phyloP scores from a whole-genome alignment of 2,329 filamentous ascomycete genomes.

The Cercospora zeina region DNA sequence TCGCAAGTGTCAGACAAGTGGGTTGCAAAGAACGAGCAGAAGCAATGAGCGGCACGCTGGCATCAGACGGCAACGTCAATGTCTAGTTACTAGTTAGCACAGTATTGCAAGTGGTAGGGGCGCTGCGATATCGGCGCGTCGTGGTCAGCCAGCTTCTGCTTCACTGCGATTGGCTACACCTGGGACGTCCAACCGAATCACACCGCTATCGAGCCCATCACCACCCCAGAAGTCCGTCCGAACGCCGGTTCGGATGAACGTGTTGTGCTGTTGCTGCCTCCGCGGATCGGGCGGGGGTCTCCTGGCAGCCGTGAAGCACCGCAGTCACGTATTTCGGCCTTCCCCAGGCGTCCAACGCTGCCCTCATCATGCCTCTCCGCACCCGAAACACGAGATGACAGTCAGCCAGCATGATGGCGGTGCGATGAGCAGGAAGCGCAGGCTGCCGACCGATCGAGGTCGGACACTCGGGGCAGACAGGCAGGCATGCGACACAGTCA shows the following conservation, averaged over 20 bases:
- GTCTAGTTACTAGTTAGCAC: no score
- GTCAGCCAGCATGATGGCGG: background rate
- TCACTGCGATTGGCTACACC: background rate
- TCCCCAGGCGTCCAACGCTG: background rate
- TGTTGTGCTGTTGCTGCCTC: background rate
- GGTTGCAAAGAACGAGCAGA: background rate
- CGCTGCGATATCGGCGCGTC: slow-evolving; percentile 11
- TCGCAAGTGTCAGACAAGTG: background rate
- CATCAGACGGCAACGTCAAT: background rate
- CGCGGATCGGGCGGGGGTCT: background rate
- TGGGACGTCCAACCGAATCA: background rate
- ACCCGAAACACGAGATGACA: background rate
- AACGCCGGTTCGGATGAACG: background rate
- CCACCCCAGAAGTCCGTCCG: background rate
- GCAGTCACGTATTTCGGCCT: background rate
- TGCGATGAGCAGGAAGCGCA: background rate
- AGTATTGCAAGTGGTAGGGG: slow-evolving; percentile 1
- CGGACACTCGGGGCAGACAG: background rate
- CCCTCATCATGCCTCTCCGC: background rate
- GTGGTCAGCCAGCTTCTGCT: slow-evolving; percentile 1
- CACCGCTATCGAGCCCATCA: background rate
- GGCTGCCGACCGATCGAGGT: background rate
- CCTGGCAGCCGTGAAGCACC: background rate
- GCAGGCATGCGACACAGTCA: background rate
- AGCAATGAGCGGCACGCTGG: slow-evolving; percentile 6